Evolutionary conservation across 768 basidiomycete genomes (phyloP).

Genomic region (Lactarius vividus): DNA sequence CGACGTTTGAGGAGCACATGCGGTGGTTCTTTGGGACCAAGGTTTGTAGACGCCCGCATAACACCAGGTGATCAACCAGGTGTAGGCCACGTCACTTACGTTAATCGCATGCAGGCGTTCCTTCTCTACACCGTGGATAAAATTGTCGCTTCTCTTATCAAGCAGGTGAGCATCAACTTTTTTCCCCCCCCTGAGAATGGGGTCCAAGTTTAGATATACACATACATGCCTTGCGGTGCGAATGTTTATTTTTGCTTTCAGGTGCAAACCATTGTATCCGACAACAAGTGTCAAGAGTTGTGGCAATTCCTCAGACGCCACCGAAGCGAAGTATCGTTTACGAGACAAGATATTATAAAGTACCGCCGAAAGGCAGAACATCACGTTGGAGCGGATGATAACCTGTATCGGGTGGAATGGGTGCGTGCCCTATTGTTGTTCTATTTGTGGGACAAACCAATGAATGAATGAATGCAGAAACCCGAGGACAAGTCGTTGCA

Average conservation of each 20-base stretch:
- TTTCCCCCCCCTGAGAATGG: background rate
- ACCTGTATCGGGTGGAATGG: constrained; percentile 79
- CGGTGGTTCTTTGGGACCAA: constrained; percentile 90
- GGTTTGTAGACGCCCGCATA: constrained; percentile 40
- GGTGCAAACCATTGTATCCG: constrained; percentile 85
- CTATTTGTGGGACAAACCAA: constrained; percentile 12
- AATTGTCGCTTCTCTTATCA: constrained; percentile 81
- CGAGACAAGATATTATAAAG: constrained; percentile 64
- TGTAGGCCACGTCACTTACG: constrained; percentile 26
- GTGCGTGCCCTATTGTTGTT: constrained; percentile 41
- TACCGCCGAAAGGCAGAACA: constrained; percentile 80
- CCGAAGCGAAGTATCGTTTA: constrained; percentile 50
- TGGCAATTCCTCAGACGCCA: constrained; percentile 70
- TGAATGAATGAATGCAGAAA: constrained; percentile 42
- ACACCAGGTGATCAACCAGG: background rate
- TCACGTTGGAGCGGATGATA: constrained; percentile 70
- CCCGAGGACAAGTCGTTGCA: constrained; percentile 52
- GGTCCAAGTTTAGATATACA: constrained; percentile 6
- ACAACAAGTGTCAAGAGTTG: constrained; percentile 84
- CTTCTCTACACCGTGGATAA: constrained; percentile 93
- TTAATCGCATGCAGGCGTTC: constrained; percentile 64
- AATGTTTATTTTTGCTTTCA: constrained; percentile 34
- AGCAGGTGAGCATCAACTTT: constrained; percentile 62
- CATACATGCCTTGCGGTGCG: constrained; percentile 9
- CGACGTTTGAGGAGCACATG: constrained; percentile 94